Evolutionary conservation across 2,329 filamentous ascomycete species (phyloP).

Genomic region (Ilyonectria mors-panacis): DNA sequence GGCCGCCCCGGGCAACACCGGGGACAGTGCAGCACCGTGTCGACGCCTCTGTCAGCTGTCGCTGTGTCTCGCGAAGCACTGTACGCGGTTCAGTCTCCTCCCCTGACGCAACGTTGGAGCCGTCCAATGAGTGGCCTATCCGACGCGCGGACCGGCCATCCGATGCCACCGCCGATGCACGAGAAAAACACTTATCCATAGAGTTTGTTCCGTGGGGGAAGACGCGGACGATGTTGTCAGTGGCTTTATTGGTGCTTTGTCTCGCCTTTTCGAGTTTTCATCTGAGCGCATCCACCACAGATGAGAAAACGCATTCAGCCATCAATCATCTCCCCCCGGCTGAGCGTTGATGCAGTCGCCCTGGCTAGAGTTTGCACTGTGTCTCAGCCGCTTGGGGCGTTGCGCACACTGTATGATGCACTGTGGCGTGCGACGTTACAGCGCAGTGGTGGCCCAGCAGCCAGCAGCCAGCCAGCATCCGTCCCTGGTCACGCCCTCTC

Average conservation of each 20-base stretch:
- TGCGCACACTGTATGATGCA: conserved; percentile 23
- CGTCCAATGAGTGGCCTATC: not conserved
- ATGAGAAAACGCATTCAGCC: not conserved
- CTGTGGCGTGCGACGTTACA: conserved; percentile 34
- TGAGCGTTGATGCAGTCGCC: not conserved
- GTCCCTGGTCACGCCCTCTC: not conserved
- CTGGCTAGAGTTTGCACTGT: conserved; percentile 4
- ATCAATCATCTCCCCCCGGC: not conserved
- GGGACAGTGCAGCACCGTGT: not conserved
- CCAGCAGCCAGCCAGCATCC: not conserved
- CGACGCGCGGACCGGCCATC: conserved; percentile 5
- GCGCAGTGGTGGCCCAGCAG: conserved; percentile 9
- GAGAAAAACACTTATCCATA: not conserved
- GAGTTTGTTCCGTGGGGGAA: not conserved
- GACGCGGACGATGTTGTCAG: conserved; percentile 7
- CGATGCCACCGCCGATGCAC: not conserved
- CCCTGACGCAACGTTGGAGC: not conserved
- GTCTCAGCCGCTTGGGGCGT: conserved; percentile 6
- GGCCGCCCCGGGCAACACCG: not conserved
- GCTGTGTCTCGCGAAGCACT: not conserved
- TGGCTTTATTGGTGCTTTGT: conserved; percentile 3
- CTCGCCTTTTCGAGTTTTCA: not conserved
- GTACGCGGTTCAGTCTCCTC: not conserved
- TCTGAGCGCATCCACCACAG: not conserved
- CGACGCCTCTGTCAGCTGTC: not conserved